These are phyloP conservation scores for Erodium texanum DNA, from an alignment of 441 rosid genomes.

Conservation along the genomic window DNA sequence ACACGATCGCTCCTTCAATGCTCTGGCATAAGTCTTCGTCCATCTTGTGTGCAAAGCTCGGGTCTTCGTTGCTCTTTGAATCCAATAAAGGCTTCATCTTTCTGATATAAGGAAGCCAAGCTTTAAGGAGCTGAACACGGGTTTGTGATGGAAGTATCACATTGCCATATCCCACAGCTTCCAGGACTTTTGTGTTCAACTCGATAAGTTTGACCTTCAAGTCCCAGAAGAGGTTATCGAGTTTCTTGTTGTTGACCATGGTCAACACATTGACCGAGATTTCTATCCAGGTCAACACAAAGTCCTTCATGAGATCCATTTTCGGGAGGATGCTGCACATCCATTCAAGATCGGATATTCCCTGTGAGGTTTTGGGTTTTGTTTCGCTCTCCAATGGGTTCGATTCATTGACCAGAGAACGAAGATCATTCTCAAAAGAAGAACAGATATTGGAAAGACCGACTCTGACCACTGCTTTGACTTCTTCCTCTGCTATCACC, in stretches of 20 bases:
- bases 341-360: conserved; percentile 62
- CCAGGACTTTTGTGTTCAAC: conserved; percentile 52
- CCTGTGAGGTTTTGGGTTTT: conserved; percentile 32
- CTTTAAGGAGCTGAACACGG: too few relatives aligned
- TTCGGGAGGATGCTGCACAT: conserved; percentile 52
- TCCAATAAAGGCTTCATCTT: too few relatives aligned
- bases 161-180: too few relatives aligned
- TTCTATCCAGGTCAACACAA: conserved; percentile 57
- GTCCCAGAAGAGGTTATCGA: conserved; percentile 48
- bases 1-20: too few relatives aligned
- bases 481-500: conserved; percentile 52
- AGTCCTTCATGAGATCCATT: conserved; percentile 58
- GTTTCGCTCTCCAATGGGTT: background rate
- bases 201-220: conserved; percentile 63
- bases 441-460: conserved; percentile 48
- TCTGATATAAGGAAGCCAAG: too few relatives aligned
- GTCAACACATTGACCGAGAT: conserved; percentile 40
- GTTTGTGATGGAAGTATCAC: too few relatives aligned
- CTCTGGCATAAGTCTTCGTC: too few relatives aligned
- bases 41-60: too few relatives aligned
- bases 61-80: too few relatives aligned
- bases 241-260: conserved; percentile 44
- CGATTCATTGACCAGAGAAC: conserved; percentile 34
- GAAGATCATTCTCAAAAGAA: conserved; percentile 38
- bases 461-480: conserved; percentile 41